Evolutionary conservation across 495 filamentous ascomycete genomes (phyloP), one percentile per base, ranked within the genome.

Genomic region (Penicillium longicatenatum): DNA sequence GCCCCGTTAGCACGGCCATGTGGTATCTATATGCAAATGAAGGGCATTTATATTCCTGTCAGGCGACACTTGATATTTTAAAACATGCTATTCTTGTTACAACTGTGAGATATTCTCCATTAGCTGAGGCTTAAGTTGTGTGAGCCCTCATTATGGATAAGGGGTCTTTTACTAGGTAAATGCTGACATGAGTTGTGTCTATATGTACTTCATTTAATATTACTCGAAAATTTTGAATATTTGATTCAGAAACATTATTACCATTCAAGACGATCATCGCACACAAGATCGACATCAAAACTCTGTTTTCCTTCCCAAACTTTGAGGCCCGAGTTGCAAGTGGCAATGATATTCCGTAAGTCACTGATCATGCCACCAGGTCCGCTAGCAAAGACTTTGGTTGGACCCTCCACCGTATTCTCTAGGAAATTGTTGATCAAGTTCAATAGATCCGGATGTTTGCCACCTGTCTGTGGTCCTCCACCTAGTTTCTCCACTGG

Each of bases 311-410:
- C 84, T 54, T 58, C 75, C 79, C 80, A 84, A 4, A 86, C 82
- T 62, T 69, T 75, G 0, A 57, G 49, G 0, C 71, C 77, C 26
- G 75, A 73, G 67, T 86, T 86, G 31, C 68, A 75, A 46, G 53
- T 55, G 0, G 85, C 84, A 17, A 89, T 84, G 0, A 80, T 76
- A 37, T 51, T 57, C 31, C 86, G 71, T 49, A 89, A 56, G 47
- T 84, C 81, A 3, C 70, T 74, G 4, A 85, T 78, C 80, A 88
- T 83, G 2, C 71, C 75, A n/a, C 75, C 70, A 19, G 87, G 86
- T 17, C 86, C 86, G 60, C 84, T 87, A 0, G 76, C 85, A 61
- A 87, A 72, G 0, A 89, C 83, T 11, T 75, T 66, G 1, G 82
- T 84, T 7, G 78, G 73, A 0, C 84, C 84, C 3, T 43, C 35